These are phyloP conservation scores for Papilionanthe hybrid DNA, from an alignment of 116 monocot genomes.

Conservation along the genomic window DNA sequence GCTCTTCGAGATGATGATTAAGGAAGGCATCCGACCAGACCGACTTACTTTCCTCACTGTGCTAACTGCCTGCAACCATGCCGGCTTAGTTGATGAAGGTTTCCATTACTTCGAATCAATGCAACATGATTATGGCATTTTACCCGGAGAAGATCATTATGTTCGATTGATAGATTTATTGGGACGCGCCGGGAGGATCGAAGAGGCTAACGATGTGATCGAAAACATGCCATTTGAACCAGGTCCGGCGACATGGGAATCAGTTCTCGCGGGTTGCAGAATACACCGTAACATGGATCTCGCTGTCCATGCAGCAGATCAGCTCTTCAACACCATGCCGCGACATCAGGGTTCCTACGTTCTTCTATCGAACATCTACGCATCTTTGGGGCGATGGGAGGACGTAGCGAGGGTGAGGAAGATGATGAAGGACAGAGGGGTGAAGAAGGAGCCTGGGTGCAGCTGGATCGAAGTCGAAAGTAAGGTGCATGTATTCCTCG, in stretches of 20 bases:
- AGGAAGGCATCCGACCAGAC: slow-evolving; percentile 53
- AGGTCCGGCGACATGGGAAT: slow-evolving; percentile 78
- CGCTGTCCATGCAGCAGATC: slow-evolving; percentile 64
- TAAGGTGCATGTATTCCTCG: slow-evolving; percentile 13
- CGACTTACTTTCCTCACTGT: slow-evolving; percentile 76
- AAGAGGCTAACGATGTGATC: slow-evolving; percentile 58
- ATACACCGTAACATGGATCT: slow-evolving; percentile 59
- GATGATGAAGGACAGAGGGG: slow-evolving; percentile 7
- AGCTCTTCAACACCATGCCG: slow-evolving; percentile 66
- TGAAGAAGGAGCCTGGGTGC: slow-evolving; percentile 18
- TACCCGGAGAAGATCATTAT: slow-evolving; percentile 87
- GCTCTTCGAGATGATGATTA: slow-evolving; percentile 65
- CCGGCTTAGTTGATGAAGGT: slow-evolving; percentile 85
- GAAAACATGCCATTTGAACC: slow-evolving; percentile 66
- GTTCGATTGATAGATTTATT: slow-evolving; percentile 76
- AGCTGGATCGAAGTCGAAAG: slow-evolving; percentile 15
- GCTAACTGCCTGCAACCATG: slow-evolving; percentile 82
- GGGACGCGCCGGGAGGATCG: slow-evolving; percentile 62
- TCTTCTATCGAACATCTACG: slow-evolving; percentile 13
- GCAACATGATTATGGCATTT: slow-evolving; percentile 62
- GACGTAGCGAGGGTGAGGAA: slow-evolving; percentile 14
- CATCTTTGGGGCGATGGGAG: slow-evolving; percentile 12
- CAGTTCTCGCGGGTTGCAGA: slow-evolving; percentile 65
- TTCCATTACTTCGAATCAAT: slow-evolving; percentile 71
- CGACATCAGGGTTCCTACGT: slow-evolving; percentile 22